Evolutionary conservation across 1,139 yeast genomes (phyloP).

Genomic region (Yamadazyma conglobata): DNA sequence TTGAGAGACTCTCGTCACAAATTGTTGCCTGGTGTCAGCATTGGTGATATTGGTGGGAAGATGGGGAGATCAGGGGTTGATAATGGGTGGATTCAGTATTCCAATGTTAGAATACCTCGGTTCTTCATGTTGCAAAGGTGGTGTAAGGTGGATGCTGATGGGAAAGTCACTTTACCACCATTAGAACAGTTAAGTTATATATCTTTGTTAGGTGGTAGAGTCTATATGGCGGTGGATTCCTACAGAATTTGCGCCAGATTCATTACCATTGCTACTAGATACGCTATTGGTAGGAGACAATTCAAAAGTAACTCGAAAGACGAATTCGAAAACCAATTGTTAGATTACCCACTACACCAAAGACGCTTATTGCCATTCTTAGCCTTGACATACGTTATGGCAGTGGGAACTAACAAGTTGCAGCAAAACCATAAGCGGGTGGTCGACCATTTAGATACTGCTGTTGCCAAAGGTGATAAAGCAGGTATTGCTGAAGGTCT

Average conservation of each 20-base stretch:
- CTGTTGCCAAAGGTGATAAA: conserved; percentile 33
- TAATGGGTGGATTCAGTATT: conserved; percentile 50
- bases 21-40: conserved; percentile 40
- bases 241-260: conserved; percentile 42
- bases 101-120: conserved; percentile 43
- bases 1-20: conserved; percentile 45
- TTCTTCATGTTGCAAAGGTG: conserved; percentile 48
- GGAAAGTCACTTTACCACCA: conserved; percentile 43
- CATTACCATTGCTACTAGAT: conserved; percentile 42
- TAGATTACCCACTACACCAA: conserved; percentile 49
- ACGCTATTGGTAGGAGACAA: conserved; percentile 46
- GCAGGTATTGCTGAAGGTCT: conserved; percentile 30
- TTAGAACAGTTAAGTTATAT: conserved; percentile 47
- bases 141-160: conserved; percentile 40
- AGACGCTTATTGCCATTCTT: conserved; percentile 43
- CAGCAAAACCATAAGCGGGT: conserved; percentile 29
- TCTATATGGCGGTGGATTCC: conserved; percentile 43
- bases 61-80: conserved; percentile 52
- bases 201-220: conserved; percentile 46
- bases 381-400: conserved; percentile 41
- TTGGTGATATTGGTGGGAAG: conserved; percentile 49
- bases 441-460: conserved; percentile 31
- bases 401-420: conserved; percentile 39
- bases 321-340: conserved; percentile 35
- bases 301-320: conserved; percentile 29